Evolutionary conservation across 495 filamentous ascomycete genomes (phyloP).

Genomic region (Neurospora pannonica): DNA sequence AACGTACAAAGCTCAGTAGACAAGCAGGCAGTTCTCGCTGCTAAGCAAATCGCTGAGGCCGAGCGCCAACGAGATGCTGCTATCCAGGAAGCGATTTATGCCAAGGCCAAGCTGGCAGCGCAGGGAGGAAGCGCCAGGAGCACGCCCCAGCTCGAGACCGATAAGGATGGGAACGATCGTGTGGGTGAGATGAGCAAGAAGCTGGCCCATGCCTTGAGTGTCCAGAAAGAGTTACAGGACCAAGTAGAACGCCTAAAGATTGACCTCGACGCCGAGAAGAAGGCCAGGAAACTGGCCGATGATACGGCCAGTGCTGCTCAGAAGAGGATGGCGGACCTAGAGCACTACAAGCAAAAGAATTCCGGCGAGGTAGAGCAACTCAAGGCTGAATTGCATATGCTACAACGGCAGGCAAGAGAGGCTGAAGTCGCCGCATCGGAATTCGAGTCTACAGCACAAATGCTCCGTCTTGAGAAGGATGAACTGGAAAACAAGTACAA

Average conservation of each 20-base stretch:
- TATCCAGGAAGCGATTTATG: constrained; percentile 85
- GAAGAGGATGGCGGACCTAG: constrained; percentile 72
- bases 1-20: constrained; percentile 82
- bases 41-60: constrained; percentile 81
- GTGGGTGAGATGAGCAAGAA: constrained; percentile 71
- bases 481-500: constrained; percentile 64
- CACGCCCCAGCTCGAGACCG: constrained; percentile 61
- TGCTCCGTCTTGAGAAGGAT: constrained; percentile 74
- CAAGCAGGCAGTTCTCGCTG: constrained; percentile 71
- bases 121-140: constrained; percentile 61
- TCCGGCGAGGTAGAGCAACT: constrained; percentile 75
- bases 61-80: constrained; percentile 90
- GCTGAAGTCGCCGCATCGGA: constrained; percentile 67
- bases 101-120: constrained; percentile 84
- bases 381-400: constrained; percentile 71
- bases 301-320: constrained; percentile 77
- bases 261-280: constrained; percentile 73
- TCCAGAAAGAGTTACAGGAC: constrained; percentile 64
- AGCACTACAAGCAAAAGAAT: constrained; percentile 69
- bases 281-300: constrained; percentile 72
- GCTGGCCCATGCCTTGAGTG: constrained; percentile 67
- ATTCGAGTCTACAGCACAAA: constrained; percentile 59
- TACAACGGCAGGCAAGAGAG: constrained; percentile 64
- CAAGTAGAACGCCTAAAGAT: constrained; percentile 54
- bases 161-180: constrained; percentile 55